Base-by-base conservation (phyloP, 1,139 yeast genomes). In the Kluyveromyces sp. region DNA sequence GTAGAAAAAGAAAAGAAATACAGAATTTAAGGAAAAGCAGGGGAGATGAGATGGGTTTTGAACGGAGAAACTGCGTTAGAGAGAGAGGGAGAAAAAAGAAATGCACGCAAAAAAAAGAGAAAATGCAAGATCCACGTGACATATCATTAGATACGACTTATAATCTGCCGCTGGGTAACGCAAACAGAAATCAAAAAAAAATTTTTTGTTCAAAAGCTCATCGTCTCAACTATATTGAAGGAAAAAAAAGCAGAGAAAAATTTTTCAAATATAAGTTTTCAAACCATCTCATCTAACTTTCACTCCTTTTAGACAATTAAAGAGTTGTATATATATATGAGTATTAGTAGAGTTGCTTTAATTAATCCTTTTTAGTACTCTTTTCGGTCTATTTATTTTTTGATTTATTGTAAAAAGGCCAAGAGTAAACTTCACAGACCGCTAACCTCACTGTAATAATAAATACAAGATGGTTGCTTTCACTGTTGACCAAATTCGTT, bases 401-500 rank as follows among this genome's bases (percentile, higher is more conserved):
- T 10, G 39, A 15, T 15, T 15, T 15, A 15, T 15, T 15, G 21
- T 15, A 15, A 15, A 37, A 37, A 27, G 27, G 31, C 4, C 34
- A n/a, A 33, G 34, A 33, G 34, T 21, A 33, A 33, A 33, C 34
- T 32, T 35, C 41, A 39, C 34, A 39, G 41, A 33, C 26, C 35
- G 35, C 41, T 39, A 39, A 29, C 34, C 41, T 10, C 8, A 33
- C 15, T 33, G 8, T 33, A 33, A 33, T n/a, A 34, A 34, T 46
- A 48, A 40, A 48, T 52, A 47, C 53, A 57, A 59, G 56, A 64
- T 64, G 67, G 70, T 65, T 65, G 69, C 69, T 63, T 65, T 66
- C 67, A 66, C 70, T 60, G 66, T 66, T 65, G 70, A 84, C 77
- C 97, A 90, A 79, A 90, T 90, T 86, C 95, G 97, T 80, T 90